Evolutionary conservation across 371 early-diverging fungal species (phyloP).

Genomic region (Mucor lusitanicus): DNA sequence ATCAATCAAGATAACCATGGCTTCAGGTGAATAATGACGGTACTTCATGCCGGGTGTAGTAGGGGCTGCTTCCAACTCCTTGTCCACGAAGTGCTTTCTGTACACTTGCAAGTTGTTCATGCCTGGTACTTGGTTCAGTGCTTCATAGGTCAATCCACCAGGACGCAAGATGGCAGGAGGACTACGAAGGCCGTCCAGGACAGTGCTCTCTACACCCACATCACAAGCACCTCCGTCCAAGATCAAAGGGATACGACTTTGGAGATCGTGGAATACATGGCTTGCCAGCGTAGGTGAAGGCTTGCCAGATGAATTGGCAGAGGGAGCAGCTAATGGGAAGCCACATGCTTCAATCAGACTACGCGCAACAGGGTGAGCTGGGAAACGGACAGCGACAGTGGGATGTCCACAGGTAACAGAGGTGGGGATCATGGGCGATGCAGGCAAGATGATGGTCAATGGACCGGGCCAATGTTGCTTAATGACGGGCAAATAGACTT

Average conservation of each 20-base stretch:
- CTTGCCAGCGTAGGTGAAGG: constrained; percentile 94
- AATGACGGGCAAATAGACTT: constrained; percentile 68
- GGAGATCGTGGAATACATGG: constrained; percentile 93
- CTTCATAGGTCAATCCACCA: constrained; percentile 94
- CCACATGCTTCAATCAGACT: constrained; percentile 87
- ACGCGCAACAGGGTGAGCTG: constrained; percentile 90
- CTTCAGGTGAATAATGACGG: constrained; percentile 97
- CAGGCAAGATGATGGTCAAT: constrained; percentile 91
- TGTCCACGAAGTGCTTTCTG: constrained; percentile 75
- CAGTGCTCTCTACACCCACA: constrained; percentile 97
- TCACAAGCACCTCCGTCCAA: constrained; percentile 94
- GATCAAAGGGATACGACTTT: constrained; percentile 82
- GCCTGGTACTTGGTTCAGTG: constrained; percentile 55
- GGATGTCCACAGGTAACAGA: constrained; percentile 86
- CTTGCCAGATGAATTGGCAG: constrained; percentile 98
- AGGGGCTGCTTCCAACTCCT: constrained; percentile 73
- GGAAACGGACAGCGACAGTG: constrained; percentile 96
- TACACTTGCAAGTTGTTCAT: constrained; percentile 75
- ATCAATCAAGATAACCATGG: constrained; percentile 81
- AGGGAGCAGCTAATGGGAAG: constrained; percentile 98
- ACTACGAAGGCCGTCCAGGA: constrained; percentile 77
- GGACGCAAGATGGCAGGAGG: constrained; percentile 94
- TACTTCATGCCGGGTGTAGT: constrained; percentile 99
- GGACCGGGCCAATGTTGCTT: constrained; percentile 97
- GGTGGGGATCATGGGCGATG: constrained; percentile 66